Percentiles rank a stretch among this genome's conserved stretches.
Evolutionary conservation across 345 rosid species (phyloP).

Genomic region (Mercurialis annua): DNA sequence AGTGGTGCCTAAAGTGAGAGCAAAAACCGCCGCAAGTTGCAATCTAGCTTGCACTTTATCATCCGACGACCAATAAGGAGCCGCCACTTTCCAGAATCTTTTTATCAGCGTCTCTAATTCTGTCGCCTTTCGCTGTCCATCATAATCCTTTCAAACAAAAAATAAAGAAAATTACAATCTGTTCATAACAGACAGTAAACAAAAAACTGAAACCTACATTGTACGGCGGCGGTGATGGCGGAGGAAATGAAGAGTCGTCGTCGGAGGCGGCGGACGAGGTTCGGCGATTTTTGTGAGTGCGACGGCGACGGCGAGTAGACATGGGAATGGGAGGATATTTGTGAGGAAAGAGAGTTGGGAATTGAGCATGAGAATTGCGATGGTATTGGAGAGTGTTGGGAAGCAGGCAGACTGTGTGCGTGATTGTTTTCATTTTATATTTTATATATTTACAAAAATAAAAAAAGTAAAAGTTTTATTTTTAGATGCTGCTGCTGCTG

Average conservation of each 20-base stretch:
- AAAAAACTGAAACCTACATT: neutral
- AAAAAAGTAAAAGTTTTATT: too few relatives aligned
- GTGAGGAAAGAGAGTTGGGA: neutral
- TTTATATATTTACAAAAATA: neutral
- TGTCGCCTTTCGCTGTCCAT: constrained; percentile 32
- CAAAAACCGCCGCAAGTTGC: constrained; percentile 80
- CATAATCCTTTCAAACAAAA: neutral
- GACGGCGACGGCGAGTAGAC: neutral
- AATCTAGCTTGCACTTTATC: constrained; percentile 72
- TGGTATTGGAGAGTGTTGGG: neutral
- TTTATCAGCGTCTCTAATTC: constrained; percentile 40
- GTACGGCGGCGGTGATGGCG: constrained; percentile 4
- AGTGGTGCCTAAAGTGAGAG: constrained; percentile 83
- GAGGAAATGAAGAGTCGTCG: neutral
- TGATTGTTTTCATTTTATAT: neutral
- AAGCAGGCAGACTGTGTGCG: neutral
- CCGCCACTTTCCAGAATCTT: constrained; percentile 88
- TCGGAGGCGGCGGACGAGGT: neutral
- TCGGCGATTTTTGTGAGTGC: neutral
- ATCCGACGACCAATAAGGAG: constrained; percentile 86
- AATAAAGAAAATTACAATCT: too few relatives aligned
- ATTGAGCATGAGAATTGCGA: neutral
- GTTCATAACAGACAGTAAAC: too few relatives aligned
- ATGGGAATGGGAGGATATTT: neutral
- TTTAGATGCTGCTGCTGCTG: too few relatives aligned